phyloP scores from a whole-genome alignment of 176 grass and related monocot species.

The Chloris gayana region DNA sequence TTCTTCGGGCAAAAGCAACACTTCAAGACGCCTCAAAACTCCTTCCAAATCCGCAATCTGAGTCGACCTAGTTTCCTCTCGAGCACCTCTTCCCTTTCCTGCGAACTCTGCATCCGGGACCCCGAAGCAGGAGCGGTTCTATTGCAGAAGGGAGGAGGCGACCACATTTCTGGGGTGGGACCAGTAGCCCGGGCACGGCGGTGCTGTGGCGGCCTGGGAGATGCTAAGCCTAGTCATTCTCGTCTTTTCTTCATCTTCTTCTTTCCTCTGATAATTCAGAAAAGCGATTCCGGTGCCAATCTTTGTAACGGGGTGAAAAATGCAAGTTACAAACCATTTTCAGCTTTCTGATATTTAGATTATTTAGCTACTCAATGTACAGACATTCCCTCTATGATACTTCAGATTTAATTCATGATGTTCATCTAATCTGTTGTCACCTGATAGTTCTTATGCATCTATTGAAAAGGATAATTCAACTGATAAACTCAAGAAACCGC shows the following conservation, averaged over 20 bases:
- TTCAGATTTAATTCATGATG: background rate
- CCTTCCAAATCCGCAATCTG: background rate
- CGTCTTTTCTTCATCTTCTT: background rate
- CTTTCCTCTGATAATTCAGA: background rate
- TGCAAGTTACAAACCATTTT: background rate
- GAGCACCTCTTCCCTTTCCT: background rate
- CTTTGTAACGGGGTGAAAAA: background rate
- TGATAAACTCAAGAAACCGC: background rate
- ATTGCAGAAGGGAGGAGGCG: background rate
- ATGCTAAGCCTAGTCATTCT: background rate
- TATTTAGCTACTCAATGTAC: background rate
- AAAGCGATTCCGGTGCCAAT: background rate
- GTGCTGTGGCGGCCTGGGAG: background rate
- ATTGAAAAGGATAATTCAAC: background rate
- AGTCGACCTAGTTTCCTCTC: no score
- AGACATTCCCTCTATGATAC: background rate
- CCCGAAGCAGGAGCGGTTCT: background rate
- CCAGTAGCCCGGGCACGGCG: background rate
- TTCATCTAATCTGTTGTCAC: background rate
- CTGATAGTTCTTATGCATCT: background rate
- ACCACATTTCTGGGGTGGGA: background rate
- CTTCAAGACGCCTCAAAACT: background rate
- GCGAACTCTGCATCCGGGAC: background rate
- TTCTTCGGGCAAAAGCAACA: background rate
- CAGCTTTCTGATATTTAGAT: background rate